Evolutionary conservation across 345 rosid species (phyloP).

Genomic region (Citrus unshiu): DNA sequence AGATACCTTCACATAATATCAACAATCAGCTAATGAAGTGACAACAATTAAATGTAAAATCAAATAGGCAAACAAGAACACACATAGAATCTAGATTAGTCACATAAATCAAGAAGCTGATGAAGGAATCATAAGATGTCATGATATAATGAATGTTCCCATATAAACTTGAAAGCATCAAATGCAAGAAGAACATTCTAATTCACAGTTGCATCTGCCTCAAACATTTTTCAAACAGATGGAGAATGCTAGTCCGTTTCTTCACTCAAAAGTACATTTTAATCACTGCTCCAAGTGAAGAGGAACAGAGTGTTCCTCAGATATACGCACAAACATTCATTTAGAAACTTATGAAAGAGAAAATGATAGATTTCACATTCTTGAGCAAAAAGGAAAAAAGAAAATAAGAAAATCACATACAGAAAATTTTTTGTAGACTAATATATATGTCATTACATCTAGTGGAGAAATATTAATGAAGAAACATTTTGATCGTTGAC

Average conservation of each 20-base stretch:
- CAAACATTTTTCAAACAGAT: neutral
- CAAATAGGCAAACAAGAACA: neutral
- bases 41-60: neutral
- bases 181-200: neutral
- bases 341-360: neutral
- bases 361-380: neutral
- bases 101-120: neutral
- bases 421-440: neutral
- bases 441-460: neutral
- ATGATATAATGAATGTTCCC: neutral
- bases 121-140: neutral
- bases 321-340: neutral
- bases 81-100: neutral
- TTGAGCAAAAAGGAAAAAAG: neutral
- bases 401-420: neutral
- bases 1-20: constrained; percentile 43
- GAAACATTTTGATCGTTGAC: neutral
- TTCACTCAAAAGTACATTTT: neutral
- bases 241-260: neutral
- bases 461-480: neutral
- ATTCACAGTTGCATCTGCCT: neutral
- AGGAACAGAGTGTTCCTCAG: neutral
- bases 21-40: constrained; percentile 10
- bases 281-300: neutral
- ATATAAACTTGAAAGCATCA: neutral